Percentiles rank a stretch among this genome's conserved stretches.
Conservation (phyloP, 345 rosid genomes). For the Salix udensis region DNA sequence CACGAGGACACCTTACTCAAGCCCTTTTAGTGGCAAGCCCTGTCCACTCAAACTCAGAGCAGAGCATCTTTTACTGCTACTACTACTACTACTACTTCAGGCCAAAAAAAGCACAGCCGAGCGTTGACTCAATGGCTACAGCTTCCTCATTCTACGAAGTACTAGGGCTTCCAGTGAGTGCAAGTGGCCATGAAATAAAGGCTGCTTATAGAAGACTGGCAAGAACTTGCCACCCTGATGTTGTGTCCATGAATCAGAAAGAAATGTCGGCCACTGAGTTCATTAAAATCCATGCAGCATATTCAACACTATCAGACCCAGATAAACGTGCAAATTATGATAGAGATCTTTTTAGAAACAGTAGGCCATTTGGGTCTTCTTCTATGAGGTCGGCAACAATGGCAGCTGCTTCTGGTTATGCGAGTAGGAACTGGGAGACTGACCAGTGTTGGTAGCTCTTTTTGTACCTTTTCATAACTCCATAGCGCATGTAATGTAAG, state of each 20-base stretch:
- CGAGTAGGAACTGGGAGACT: conserved; percentile 51
- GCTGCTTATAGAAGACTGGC: conserved; percentile 58
- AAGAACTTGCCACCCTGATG: conserved; percentile 57
- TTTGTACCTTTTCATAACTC: not conserved
- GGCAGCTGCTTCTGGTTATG: conserved; percentile 32
- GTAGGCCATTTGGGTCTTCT: conserved; percentile 18
- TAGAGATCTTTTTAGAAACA: conserved; percentile 20
- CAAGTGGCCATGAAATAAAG: conserved; percentile 42
- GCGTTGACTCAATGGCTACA: conserved; percentile 19
- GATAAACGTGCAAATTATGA: conserved; percentile 50
- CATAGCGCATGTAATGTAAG: not conserved
- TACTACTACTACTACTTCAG: no score
- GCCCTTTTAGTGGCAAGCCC: not conserved
- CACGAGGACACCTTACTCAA: not conserved
- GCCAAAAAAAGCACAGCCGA: not conserved
- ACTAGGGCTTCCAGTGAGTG: conserved; percentile 43
- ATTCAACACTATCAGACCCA: conserved; percentile 53
- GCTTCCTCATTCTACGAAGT: conserved; percentile 44
- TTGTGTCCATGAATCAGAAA: conserved; percentile 36
- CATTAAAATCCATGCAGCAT: conserved; percentile 50
- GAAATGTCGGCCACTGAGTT: conserved; percentile 43
- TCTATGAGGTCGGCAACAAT: conserved; percentile 11
- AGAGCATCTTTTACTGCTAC: no score
- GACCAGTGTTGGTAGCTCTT: conserved; percentile 69
- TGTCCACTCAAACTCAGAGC: not conserved